Conservation (phyloP, 257 asterid genomes). For the Datura wrightii region DNA sequence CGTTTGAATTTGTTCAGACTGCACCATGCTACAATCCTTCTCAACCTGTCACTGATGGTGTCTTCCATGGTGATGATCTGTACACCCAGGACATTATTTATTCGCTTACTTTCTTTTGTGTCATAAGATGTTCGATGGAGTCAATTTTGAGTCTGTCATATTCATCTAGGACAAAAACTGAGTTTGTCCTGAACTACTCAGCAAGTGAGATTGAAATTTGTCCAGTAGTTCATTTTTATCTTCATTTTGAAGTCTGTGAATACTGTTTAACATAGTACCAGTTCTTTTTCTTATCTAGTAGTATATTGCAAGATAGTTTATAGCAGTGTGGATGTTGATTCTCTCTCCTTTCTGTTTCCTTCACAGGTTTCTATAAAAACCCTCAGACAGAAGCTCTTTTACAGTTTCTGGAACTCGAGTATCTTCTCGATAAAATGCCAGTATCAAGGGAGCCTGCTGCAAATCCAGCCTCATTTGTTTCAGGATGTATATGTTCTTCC, state of each 20-base stretch:
- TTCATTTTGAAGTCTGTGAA: conserved; percentile 1
- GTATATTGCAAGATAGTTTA: neutral
- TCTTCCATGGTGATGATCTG: conserved; percentile 32
- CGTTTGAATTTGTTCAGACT: conserved; percentile 75
- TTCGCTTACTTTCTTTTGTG: neutral
- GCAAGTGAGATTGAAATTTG: neutral
- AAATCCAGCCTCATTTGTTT: conserved; percentile 45
- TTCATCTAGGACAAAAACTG: neutral
- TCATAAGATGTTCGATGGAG: neutral
- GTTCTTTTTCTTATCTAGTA: neutral
- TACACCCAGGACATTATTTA: neutral
- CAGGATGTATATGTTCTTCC: conserved; percentile 26
- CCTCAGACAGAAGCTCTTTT: conserved; percentile 70
- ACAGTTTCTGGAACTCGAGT: conserved; percentile 72
- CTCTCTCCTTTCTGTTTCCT: neutral
- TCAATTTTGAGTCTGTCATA: neutral
- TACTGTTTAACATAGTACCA: neutral
- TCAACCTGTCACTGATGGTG: conserved; percentile 42
- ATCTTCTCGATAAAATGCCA: conserved; percentile 61
- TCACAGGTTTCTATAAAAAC: conserved; percentile 26
- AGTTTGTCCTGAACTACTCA: neutral
- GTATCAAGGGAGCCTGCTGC: conserved; percentile 41
- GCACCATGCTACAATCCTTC: conserved; percentile 69
- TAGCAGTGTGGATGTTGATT: neutral
- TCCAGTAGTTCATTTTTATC: conserved; percentile 1